Evolutionary conservation across 441 rosid species (phyloP).

Genomic region (Mallotus japonicus): DNA sequence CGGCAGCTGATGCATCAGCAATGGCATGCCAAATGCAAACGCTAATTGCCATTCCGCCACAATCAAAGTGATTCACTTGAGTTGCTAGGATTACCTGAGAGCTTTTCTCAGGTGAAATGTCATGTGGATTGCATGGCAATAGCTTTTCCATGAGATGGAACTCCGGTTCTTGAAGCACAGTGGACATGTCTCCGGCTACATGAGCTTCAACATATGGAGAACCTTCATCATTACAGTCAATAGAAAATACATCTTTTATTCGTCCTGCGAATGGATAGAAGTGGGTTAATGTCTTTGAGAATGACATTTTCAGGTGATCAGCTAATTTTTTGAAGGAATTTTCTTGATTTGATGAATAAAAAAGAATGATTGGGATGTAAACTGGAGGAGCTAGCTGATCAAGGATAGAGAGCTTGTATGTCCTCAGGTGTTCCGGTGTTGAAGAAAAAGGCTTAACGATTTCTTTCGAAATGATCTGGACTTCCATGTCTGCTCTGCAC

Average conservation of each 20-base stretch:
- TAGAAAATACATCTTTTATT: conserved; percentile 10
- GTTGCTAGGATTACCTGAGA: neutral
- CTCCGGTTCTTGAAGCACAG: conserved; percentile 15
- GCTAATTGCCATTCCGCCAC: conserved; percentile 34
- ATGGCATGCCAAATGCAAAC: conserved; percentile 19
- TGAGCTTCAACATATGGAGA: conserved; percentile 20
- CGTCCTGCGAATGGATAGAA: conserved; percentile 33
- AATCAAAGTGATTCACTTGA: conserved; percentile 25
- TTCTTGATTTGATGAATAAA: conserved; percentile 3
- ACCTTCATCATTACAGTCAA: conserved; percentile 33
- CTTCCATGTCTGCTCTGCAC: conserved; percentile 2
- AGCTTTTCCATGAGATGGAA: conserved; percentile 5
- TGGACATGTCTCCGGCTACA: conserved; percentile 15
- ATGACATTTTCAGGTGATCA: conserved; percentile 7
- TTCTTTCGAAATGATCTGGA: neutral
- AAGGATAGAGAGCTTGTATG: conserved; percentile 1
- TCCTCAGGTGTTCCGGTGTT: conserved; percentile 4
- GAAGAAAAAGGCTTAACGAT: conserved; percentile 8
- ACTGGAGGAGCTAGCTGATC: conserved; percentile 14
- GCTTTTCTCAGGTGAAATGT: neutral
- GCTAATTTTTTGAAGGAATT: neutral
- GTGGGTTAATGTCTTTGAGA: conserved; percentile 20
- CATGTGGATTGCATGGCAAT: neutral
- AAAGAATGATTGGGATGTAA: conserved; percentile 17
- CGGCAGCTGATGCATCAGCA: conserved; percentile 24